Base-by-base conservation (phyloP, 1,139 yeast genomes). In the Diutina rugosa region DNA sequence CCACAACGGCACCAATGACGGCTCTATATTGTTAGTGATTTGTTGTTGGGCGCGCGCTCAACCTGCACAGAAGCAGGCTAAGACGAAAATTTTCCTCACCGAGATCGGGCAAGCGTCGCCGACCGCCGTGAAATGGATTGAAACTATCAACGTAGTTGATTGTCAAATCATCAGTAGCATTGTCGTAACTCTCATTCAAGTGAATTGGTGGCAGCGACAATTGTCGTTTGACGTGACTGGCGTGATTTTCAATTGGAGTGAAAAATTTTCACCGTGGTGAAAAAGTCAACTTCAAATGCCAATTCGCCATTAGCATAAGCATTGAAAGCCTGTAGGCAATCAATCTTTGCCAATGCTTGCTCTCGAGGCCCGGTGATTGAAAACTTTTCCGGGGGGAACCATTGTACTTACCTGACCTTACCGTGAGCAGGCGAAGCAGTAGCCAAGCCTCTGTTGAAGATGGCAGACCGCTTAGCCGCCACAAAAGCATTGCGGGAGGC, bases 1-100 rank as follows among this genome's bases (percentile, higher is more conserved):
- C 97, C 78, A 91, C 98, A 78, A 91, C 95, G 82, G 99, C 99
- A 90, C 99, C 99, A 78, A 91, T 91, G 73, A 91, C 97, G 71
- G 97, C 95, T 84, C 96, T 87, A 68, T 64, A 51, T 56, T 55
- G 73, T 70, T 69, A 71, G 73, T 69, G 41, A n/a, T 32, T 10
- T 29, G 46, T 44, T n/a, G 21, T 44, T 18, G 41, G 41, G 21
- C 26, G 51, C 51, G 35, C 51, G 51, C 51, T 26, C 6, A 9
- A n/a, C 53, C 53, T 49, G 53, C 53, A 49, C 16, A 48, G 18
- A 21, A 9, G 21, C 21, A 28, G n/a, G 16, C 16, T 14, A 35
- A 35, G 41, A 16, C 38, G 29, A 48, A 48, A 48, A 26, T 48
- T 48, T 48, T 29, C 30, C 38, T 48, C 32, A 29, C 51, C 51